Base-by-base conservation (phyloP, 768 basidiomycete species). In the Naematelia aurantialba region DNA sequence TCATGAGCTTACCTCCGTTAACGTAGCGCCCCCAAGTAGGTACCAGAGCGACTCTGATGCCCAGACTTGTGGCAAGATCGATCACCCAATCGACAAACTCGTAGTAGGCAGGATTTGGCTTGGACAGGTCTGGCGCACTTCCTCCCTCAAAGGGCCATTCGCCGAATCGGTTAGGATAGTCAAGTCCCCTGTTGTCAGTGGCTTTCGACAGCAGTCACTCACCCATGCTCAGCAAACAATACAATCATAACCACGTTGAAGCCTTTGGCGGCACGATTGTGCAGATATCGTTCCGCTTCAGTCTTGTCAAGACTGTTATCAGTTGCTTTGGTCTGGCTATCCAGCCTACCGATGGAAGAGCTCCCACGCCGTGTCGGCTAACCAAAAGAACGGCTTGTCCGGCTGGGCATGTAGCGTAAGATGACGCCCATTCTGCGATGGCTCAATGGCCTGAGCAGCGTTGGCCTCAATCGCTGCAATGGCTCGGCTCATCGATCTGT, bases 21-120 rank as follows among this genome's bases (percentile, higher is more conserved):
- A 66, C 26, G 39, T 66, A 66, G n/a, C 56, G 46, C 1, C 52
- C 53, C 64, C 64, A 66, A 12, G 60, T 54, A 2, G 64, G 64
- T 4, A 56, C 53, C 26, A 62, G 45, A 4, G 29, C 30, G 12
- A 65, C 17, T 0, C 31, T 30, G 24, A 65, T 54, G 13, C 56
- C 63, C 8, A 61, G 26, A 17, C 1, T 2, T 10, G 29, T 51
- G 21, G 63, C 61, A 21, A 19, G 27, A 12, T 17, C 19, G 21
- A 58, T 52, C 27, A 61, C 45, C 25, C 29, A 46, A 50, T 66
- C 64, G 17, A 66, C 46, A 29, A 51, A 56, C n/a, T 45, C 56
- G 45, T 58, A 66, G 54, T 66, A 66, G 14, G n/a, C 30, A 13
- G 25, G 29, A 45, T 66, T 66, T 10, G 61, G 64, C 29, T 39